Base-by-base conservation (phyloP, 2,329 filamentous ascomycete genomes). In the Zymoseptoria ardabiliae region DNA sequence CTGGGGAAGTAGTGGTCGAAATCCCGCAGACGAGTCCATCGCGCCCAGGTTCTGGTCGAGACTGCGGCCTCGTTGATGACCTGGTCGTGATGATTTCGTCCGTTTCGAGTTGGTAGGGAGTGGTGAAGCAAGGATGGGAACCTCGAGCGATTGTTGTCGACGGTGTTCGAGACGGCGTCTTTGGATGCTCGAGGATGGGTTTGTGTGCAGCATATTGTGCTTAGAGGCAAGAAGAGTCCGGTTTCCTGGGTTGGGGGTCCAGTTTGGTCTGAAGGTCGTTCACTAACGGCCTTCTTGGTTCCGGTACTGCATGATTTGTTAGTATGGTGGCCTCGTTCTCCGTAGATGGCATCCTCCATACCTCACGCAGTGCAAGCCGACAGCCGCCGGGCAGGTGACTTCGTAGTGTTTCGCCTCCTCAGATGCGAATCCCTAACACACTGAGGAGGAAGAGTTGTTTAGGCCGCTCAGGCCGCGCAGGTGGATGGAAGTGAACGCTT, bases 351-450 rank as follows among this genome's bases (percentile, higher is more conserved):
- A 45, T 45, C 17, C 13, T 45, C 70, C 76, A 70, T 76, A 91
- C 88, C 87, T 91, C 87, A 86, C 87, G 86, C 87, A 90, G 85
- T 82, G 85, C 86, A 88, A 89, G 86, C 86, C 85, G 86, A 84
- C 73, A 82, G 65, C 83, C 85, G 87, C 87, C 87, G 87, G 88
- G 87, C 86, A 76, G 56, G 57, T 61, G 63, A 63, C 58, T 65
- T 65, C 61, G 52, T 54, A 19, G 41, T 60, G 22, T 45, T 52
- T 57, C 51, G 25, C 63, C 61, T 59, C 61, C 61, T 63, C 63
- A 63, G 57, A 58, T 59, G 63, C 62, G 59, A 63, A 61, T 62
- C 61, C 61, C 63, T 57, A 57, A 55, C 59, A 58, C 62, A 58
- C 52, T 61, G 61, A 59, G 59, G 59, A 62, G 58, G 63, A 57